phyloP scores from a whole-genome alignment of 2,329 filamentous ascomycete genomes.

The Exutisphaerella laricina region DNA sequence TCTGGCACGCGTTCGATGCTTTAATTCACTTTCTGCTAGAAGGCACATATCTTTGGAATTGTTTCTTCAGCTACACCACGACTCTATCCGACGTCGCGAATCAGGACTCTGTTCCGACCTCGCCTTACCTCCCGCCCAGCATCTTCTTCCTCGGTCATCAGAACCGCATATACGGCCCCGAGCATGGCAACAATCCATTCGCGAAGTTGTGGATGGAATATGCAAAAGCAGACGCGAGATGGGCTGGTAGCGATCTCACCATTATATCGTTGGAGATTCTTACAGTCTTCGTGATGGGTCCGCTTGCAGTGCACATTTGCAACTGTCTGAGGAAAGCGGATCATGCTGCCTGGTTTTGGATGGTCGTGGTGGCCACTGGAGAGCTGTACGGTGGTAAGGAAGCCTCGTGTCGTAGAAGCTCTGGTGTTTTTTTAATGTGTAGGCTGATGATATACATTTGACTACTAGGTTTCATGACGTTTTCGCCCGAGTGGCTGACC shows the following conservation, averaged over 20 bases:
- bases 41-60: slow-evolving; percentile 87
- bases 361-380: slow-evolving; percentile 54
- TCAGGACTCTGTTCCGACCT: slow-evolving; percentile 20
- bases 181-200: slow-evolving; percentile 51
- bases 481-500: slow-evolving; percentile 59
- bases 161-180: slow-evolving; percentile 54
- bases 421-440: too few relatives aligned
- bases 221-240: slow-evolving; percentile 57
- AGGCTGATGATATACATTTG: too few relatives aligned
- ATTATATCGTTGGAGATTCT: slow-evolving; percentile 57
- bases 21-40: slow-evolving; percentile 89
- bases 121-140: slow-evolving; percentile 41
- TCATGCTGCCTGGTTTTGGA: slow-evolving; percentile 50
- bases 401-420: too few relatives aligned
- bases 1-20: slow-evolving; percentile 92
- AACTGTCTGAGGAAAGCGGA: slow-evolving; percentile 37
- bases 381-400: slow-evolving; percentile 62
- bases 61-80: slow-evolving; percentile 67
- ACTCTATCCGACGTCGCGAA: slow-evolving; percentile 27
- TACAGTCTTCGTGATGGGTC: slow-evolving; percentile 56
- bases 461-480: slow-evolving; percentile 63
- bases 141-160: slow-evolving; percentile 51
- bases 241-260: slow-evolving; percentile 54
- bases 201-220: slow-evolving; percentile 61
- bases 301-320: slow-evolving; percentile 54